Evolutionary conservation across 345 rosid species (phyloP).

Genomic region (Bruguiera gymnorhiza): DNA sequence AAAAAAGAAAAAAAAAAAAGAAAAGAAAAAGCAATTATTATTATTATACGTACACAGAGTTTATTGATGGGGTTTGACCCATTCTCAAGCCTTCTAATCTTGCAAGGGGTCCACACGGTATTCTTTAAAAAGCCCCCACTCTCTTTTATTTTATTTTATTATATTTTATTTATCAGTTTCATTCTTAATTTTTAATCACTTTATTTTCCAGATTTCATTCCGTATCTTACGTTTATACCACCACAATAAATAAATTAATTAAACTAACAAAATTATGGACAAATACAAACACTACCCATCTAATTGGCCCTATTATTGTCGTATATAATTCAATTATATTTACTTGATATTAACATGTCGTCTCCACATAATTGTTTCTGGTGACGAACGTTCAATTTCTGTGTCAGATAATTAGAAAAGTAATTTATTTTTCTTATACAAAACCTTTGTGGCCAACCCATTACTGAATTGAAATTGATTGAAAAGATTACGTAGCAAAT

Average conservation of each 20-base stretch:
- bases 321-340: no score
- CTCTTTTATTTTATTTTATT: background rate
- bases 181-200: background rate
- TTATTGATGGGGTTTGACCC: constrained; percentile 1
- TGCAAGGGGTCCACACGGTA: constrained; percentile 54
- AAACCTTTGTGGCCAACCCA: no score
- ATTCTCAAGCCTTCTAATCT: constrained; percentile 16
- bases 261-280: background rate
- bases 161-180: background rate
- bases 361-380: no score
- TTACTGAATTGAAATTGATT: no score
- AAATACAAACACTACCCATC: no score
- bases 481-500: no score
- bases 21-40: background rate
- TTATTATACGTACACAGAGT: background rate
- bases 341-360: no score
- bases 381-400: no score
- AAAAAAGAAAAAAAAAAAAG: background rate
- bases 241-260: background rate
- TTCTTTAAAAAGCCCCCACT: background rate
- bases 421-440: no score
- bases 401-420: no score
- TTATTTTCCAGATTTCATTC: constrained; percentile 16
- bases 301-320: no score
- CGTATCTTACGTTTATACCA: constrained; percentile 21